Base-by-base conservation (phyloP, 2,329 filamentous ascomycete genomes). In the Aspergillus sp. region DNA sequence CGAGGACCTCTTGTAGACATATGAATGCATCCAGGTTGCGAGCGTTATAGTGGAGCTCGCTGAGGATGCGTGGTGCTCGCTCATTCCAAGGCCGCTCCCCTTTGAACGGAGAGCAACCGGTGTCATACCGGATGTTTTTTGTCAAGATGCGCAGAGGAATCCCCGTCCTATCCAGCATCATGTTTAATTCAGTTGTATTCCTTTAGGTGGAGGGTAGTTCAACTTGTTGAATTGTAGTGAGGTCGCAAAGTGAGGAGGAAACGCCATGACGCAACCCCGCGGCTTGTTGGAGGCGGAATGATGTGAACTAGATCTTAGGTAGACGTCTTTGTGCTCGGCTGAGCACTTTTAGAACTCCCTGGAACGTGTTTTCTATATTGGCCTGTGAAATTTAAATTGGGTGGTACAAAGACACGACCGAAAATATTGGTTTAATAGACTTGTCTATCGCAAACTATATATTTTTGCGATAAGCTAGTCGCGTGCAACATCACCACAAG, bases 71-170 rank as follows among this genome's bases (percentile, higher is more conserved):
- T 15, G 76, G 75, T 53, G 69, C 72, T 31, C 83, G 79, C 17
- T 79, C 72, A 3, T 69, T 60, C 83, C 83, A 85, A 12, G 75
- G 77, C 39, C 75, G 71, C 65, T 85, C 83, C 43, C 80, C 79
- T 59, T 72, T 70, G 64, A 81, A 81, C 0, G 80, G 81, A 0
- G 68, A 68, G 1, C 73, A 68, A 14, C 27, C 27, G 27, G 80
- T 82, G 8, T 80, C 82, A 72, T 84, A 84, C 52, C 83, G 81
- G 52, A 86, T 83, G 63, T 85, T 85, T 69, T 84, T 81, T 35
- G 81, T 83, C 35, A 84, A 64, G 51, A 85, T 69, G 43, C 83
- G 80, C 45, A 85, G 59, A 2, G 73, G 70, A 14, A 79, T 64
- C 11, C 57, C 58, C 24, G 63, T 56, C 14, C 40, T 6, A 6